Evolutionary conservation across 2,329 filamentous ascomycete species (phyloP).

Genomic region (Arthrobotrys sphaeroides): DNA sequence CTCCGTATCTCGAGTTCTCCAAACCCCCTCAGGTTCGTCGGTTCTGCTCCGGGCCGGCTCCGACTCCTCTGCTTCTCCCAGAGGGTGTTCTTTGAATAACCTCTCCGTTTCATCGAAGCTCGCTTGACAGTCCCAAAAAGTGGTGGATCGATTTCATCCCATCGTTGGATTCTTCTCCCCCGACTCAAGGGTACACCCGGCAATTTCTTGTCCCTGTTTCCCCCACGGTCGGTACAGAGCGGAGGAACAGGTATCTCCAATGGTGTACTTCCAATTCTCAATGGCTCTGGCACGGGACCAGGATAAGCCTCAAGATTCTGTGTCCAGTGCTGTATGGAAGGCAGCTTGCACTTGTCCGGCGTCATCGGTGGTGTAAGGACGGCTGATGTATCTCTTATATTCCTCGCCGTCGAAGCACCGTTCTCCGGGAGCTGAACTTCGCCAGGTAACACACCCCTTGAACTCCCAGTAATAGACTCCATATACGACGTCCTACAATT

Average conservation of each 20-base stretch:
- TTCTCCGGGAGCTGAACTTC: slow-evolving; percentile 24
- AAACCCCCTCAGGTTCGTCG: slow-evolving; percentile 14
- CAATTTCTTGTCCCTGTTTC: background rate
- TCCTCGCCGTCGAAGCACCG: slow-evolving; percentile 6
- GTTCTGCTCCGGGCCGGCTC: background rate
- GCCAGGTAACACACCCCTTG: slow-evolving; percentile 2
- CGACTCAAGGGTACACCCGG: background rate
- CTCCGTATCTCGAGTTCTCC: slow-evolving; percentile 15
- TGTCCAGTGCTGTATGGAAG: slow-evolving; percentile 34
- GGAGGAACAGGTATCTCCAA: background rate
- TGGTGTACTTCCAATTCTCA: background rate
- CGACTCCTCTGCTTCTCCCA: background rate
- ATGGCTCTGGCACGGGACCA: background rate
- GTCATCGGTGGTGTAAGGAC: slow-evolving; percentile 27
- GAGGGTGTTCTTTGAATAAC: background rate
- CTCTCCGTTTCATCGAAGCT: background rate
- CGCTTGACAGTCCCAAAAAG: slow-evolving; percentile 1
- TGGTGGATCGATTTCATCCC: background rate
- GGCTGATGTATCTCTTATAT: slow-evolving; percentile 18
- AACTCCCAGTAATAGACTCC: slow-evolving; percentile 23
- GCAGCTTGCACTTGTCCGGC: slow-evolving; percentile 10
- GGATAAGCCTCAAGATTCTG: background rate
- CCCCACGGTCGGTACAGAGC: background rate
- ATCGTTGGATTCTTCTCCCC: background rate
- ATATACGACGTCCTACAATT: slow-evolving; percentile 17